Evolutionary conservation across 2,329 filamentous ascomycete genomes (phyloP), one percentile per base, ranked within the genome.

Genomic region (Diaporthe vaccinii): DNA sequence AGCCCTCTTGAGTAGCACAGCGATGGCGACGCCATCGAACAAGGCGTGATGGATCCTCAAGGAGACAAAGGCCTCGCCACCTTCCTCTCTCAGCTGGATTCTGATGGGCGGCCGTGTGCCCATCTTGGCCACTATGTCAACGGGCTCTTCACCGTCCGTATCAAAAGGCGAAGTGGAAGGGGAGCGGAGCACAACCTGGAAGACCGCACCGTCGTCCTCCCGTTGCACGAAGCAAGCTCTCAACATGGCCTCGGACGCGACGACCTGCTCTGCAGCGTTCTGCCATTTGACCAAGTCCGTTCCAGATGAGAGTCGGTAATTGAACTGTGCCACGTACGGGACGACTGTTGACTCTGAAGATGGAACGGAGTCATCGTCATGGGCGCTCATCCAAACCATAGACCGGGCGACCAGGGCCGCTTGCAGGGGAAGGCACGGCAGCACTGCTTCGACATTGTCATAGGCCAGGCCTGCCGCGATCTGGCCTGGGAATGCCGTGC

Each of bases 341-440:
- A 77, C 75, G 25, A 72, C 69, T 28, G 46, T 39, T 25, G 70
- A 10, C 20, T 65, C 46, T 22, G 57, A 17, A 34, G 44, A 34
- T 46, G 34, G 17, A 53, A 9, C 31, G 3, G 31, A 62, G 9
- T 73, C 34, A n/a, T 73, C 36, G 10, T 46, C 58, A 12, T 73
- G 34, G 17, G 70, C 70, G 49, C 70, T 73, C n/a, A 65, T 25
- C 58, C 70, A 73, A 7, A 73, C 75, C 62, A 84, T 78, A 9
- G 83, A 83, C n/a, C 82, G 80, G n/a, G 83, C 83, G n/a, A 85
- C 80, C 41, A 84, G 65, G 4, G 76, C 71, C 51, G 78, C 78
- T 65, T 78, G 78, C 2, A 78, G 75, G 5, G 77, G 78, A 55
- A 78, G 57, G 46, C 77, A 78, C 10, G 78, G 78, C 39, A 77